Conservation (phyloP, 148 eudicot genomes). For the Pouteria glomerata region DNA sequence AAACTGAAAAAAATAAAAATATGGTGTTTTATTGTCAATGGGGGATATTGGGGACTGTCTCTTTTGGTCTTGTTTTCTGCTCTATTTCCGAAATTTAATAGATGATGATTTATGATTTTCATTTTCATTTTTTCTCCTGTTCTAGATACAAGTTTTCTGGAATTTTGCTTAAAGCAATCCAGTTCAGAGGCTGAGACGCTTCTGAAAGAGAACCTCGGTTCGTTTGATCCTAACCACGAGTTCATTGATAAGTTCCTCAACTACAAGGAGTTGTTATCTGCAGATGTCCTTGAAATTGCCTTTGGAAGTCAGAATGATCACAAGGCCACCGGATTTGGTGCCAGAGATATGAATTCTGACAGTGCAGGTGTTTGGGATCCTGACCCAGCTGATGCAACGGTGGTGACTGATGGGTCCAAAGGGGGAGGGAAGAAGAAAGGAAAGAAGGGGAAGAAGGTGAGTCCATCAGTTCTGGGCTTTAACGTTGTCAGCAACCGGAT, state of each 20-base stretch:
- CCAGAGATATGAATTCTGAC: conserved; percentile 52
- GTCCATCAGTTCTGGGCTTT: conserved; percentile 72
- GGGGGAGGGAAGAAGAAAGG: conserved; percentile 89
- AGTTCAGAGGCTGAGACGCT: conserved; percentile 87
- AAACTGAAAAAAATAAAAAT: neutral
- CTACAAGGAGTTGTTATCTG: conserved; percentile 78
- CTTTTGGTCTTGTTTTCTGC: too few relatives aligned
- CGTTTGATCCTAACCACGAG: conserved; percentile 67
- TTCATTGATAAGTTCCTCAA: conserved; percentile 88
- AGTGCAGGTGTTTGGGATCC: conserved; percentile 22
- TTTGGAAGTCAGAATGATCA: conserved; percentile 65
- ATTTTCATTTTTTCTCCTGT: conserved; percentile 1
- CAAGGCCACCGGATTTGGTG: conserved; percentile 30
- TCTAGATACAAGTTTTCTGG: conserved; percentile 87
- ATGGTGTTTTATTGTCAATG: neutral
- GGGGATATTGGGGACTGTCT: too few relatives aligned
- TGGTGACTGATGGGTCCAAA: conserved; percentile 49
- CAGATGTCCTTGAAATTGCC: conserved; percentile 76
- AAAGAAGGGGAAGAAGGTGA: conserved; percentile 92
- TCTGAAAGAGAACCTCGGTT: conserved; percentile 71
- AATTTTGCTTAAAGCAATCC: conserved; percentile 78
- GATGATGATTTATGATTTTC: neutral
- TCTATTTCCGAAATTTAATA: neutral
- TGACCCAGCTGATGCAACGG: conserved; percentile 21
- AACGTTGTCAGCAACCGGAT: conserved; percentile 96